These are phyloP conservation scores for Choiromyces venosus DNA, from an alignment of 495 filamentous ascomycete species.

Conservation along the genomic window DNA sequence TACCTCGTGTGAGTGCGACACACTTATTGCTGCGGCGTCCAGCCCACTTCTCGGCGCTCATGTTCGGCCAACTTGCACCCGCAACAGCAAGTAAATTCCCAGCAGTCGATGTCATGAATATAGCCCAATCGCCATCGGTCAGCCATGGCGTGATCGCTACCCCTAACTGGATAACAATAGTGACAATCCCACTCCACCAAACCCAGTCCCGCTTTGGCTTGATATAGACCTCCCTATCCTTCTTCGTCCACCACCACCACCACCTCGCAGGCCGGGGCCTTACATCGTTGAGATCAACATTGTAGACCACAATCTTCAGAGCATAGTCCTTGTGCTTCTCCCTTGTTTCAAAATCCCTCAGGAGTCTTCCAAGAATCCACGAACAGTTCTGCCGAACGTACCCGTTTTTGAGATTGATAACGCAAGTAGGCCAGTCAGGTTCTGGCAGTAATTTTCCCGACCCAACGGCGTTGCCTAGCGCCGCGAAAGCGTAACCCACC, in stretches of 20 bases:
- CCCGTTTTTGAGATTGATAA: conserved; percentile 48
- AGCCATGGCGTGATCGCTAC: conserved; percentile 48
- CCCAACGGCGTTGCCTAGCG: conserved; percentile 44
- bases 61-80: conserved; percentile 47
- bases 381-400: conserved; percentile 46
- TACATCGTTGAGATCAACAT: not conserved
- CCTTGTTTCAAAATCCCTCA: conserved; percentile 45
- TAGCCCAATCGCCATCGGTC: conserved; percentile 47
- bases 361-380: conserved; percentile 51
- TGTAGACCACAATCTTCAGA: conserved; percentile 33
- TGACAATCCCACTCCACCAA: conserved; percentile 44
- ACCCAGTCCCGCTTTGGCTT: conserved; percentile 38
- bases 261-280: no score
- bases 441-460: conserved; percentile 47
- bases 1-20: conserved; percentile 46
- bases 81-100: conserved; percentile 45
- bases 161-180: conserved; percentile 46
- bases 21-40: conserved; percentile 41
- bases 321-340: conserved; percentile 28
- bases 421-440: conserved; percentile 40
- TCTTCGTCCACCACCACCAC: no score
- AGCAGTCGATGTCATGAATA: conserved; percentile 46
- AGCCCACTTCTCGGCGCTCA: conserved; percentile 50
- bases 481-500: conserved; percentile 11
- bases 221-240: conserved; percentile 2